Evolutionary conservation across 371 early-diverging fungal genomes (phyloP), one percentile per base, ranked within the genome.

Genomic region (Circinella minor): DNA sequence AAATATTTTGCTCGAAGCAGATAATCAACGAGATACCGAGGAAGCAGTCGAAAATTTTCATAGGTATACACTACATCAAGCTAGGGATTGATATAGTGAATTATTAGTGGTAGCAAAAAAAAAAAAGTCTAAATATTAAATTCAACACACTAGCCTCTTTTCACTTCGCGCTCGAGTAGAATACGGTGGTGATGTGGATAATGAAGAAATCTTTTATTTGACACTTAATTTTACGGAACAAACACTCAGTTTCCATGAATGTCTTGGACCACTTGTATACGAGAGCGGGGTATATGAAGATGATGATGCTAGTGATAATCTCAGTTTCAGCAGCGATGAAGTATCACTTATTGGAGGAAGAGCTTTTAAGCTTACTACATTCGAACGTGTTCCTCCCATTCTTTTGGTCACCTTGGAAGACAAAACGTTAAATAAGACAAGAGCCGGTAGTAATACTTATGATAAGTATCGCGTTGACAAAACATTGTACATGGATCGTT

Each of bases 401-500:
- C 61, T 84, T 10, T 38, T 76, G 17, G 66, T 84, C 38, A 62
- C 71, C 1, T 59, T 84, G 7, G 84, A 81, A 46, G 70, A 76
- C 36, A 65, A 66, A 38, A 49, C 66, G 36, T 62, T 63, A 4
- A 63, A 51, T 61, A 61, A 20, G 17, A 39, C 49, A 68, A n/a
- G 17, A 18, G 38, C 43, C 11, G 43, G 43, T 3, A 43, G 27
- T 36, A 36, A 48, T 36, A 51, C 4, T 43, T 37, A 57, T 60
- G 15, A 10, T 20, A 20, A 39, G 11, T 81, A 79, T 37, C 61
- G 27, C 0, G 65, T 77, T 0, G 84, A 84, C 5, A 69, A 66
- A 37, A 76, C 75, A 3, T 71, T 84, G 9, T 81, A 84, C 65
- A 57, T 84, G 72, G 84, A 81, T 51, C 71, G 84, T 38, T 84